Evolutionary conservation across 2,329 filamentous ascomycete species (phyloP), one percentile per base, ranked within the genome.

Genomic region (Capronia epimyces): DNA sequence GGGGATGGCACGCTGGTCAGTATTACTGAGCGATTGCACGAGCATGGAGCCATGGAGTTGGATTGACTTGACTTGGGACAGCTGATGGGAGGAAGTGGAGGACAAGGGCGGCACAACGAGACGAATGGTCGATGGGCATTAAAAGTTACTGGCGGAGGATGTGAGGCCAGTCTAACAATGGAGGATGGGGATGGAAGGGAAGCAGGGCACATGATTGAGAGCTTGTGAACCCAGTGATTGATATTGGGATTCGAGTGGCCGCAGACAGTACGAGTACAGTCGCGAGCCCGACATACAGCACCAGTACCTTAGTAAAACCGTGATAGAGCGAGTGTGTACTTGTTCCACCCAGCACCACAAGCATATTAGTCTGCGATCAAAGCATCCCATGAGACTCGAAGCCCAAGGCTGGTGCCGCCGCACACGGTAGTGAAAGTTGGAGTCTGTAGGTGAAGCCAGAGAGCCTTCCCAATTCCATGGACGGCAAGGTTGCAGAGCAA

Each of bases 31-130:
- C 46, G 46, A 49, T 24, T 49, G 22, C 32, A 24, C 27, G 20
- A 49, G 46, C 46, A 41, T 42, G 46, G 46, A 49, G 46, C 27
- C 37, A 20, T 7, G 46, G 46, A 42, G 46, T 49, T 49, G 36
- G 16, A 24, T 31, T 9, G 25, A 47, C 22, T 39, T 20, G 8
- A 22, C 8, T 16, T 42, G 39, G 21, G n/a, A 42, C n/a, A 3
- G 13, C 1, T 15, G 12, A 12, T 29, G 9, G 43, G 43, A 25
- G 18, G 43, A 29, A 46, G 16, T 21, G 34, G 20, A 37, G 24
- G 31, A 31, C 25, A 8, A 15, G 42, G 16, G 42, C 29, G 18
- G 25, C 13, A 43, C n/a, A 43, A 12, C 29, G 29, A 12, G 29
- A 32, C 5, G 24, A 27, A 27, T 10, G 24, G 24, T 27, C 24